phyloP scores from a whole-genome alignment of 2,329 filamentous ascomycete genomes.

The Aspergillus sp. region DNA sequence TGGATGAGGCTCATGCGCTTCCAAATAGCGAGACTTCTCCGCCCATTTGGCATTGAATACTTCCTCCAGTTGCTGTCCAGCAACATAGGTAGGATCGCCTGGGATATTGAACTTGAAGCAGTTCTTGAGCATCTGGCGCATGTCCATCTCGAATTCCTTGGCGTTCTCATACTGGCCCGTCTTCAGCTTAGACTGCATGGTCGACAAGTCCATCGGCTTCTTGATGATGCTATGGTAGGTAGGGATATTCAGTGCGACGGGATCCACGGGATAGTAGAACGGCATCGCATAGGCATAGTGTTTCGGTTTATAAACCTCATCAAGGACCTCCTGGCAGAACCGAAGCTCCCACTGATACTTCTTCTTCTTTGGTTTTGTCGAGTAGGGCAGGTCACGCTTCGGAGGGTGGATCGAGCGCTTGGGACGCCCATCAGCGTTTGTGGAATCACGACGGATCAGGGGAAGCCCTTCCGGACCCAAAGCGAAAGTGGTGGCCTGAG shows the following conservation, averaged over 20 bases:
- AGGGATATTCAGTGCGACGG: conserved; percentile 89
- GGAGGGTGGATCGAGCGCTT: conserved; percentile 94
- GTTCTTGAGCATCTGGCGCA: conserved; percentile 81
- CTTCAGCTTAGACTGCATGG: conserved; percentile 75
- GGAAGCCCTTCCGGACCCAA: conserved; percentile 75
- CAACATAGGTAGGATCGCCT: conserved; percentile 69
- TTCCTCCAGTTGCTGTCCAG: conserved; percentile 71
- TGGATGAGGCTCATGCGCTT: conserved; percentile 67
- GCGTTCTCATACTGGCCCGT: conserved; percentile 75
- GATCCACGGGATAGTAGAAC: conserved; percentile 84
- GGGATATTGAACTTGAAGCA: conserved; percentile 89
- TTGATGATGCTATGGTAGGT: conserved; percentile 93
- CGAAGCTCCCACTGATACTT: conserved; percentile 84
- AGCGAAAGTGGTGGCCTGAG: conserved; percentile 63
- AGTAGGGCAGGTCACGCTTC: conserved; percentile 89
- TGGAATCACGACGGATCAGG: conserved; percentile 81
- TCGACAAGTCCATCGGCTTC: conserved; percentile 91
- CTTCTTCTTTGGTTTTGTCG: conserved; percentile 83
- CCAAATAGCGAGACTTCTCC: conserved; percentile 78
- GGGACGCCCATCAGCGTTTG: conserved; percentile 73
- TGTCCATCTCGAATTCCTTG: conserved; percentile 82
- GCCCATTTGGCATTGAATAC: conserved; percentile 74
- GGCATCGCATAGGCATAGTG: conserved; percentile 67
- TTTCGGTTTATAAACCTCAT: conserved; percentile 73
- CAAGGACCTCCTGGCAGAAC: conserved; percentile 80